Base-by-base conservation (phyloP, 1,284 basidiomycete species). In the Coriolopsis trogii region DNA sequence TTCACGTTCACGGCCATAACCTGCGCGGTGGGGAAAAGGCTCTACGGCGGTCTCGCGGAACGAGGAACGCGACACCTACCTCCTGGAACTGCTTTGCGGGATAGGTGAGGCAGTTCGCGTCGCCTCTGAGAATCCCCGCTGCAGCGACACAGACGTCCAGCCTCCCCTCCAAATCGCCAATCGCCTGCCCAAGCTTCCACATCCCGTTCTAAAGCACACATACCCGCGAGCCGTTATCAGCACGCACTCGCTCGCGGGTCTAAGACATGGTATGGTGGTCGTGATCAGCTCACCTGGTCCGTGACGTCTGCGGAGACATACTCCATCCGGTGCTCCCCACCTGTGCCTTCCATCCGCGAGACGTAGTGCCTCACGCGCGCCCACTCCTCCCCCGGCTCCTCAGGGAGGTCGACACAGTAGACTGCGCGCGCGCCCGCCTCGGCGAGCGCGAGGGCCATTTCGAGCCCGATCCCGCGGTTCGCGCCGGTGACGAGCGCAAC, bases 391-490 rank as follows among this genome's bases (percentile, higher is more conserved):
- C 81, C 82, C 0, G 92, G 87, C 41, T 73, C 68, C 42, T 73
- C 62, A 3, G 87, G 80, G 5, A 93, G 71, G 67, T 94, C 92
- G 26, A 93, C 69, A 61, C 87, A 91, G 66, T 90, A 89, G 0
- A 94, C 82, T 2, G 72, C 81, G 8, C 85, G 77, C 4, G 90
- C 87, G 39, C 90, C 91, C 3, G 84, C 84, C 70, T 94, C 91
- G 25, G 83, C 80, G 23, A 91, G 72, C 3, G 85, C 81, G 49
- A 91, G 74, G 18, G 89, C 89, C 80, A 90, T 87, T 69, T 91
- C 89, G 28, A 94, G 78, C 3, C 92, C 91, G 7, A 94, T 78
- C 2, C 91, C 91, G 41, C 91, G 78, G 61, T 89, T 89, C 2
- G 78, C 91, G 6, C 90, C 90, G 0, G 89, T 87, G 31, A 93